A percentile compares a stretch with the other conserved stretches of the same genome.
Conservation (phyloP, 768 basidiomycete genomes). For the Podaxis rugospora region DNA sequence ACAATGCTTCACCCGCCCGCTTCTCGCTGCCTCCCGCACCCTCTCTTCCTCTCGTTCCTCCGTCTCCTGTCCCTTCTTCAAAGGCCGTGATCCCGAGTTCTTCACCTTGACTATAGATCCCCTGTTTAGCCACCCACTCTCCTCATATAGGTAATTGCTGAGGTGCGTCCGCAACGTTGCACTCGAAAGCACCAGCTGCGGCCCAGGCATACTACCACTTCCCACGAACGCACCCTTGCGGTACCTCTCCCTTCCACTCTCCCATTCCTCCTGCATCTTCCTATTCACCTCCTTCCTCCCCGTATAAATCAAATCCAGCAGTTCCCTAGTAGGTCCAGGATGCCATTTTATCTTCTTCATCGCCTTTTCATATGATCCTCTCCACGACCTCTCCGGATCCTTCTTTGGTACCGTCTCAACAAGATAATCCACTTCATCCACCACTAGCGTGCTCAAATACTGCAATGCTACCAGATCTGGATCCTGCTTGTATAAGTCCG, state of each 20-base stretch:
- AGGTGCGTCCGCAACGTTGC: conserved; percentile 62
- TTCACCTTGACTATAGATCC: conserved; percentile 36
- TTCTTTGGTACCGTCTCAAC: conserved; percentile 49
- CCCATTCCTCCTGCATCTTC: conserved; percentile 17
- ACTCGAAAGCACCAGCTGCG: conserved; percentile 66
- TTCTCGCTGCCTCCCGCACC: conserved; percentile 9
- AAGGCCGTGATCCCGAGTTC: conserved; percentile 12
- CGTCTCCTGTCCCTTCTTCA: conserved; percentile 7
- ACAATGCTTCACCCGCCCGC: conserved; percentile 35
- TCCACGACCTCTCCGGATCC: conserved; percentile 32
- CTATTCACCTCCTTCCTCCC: conserved; percentile 26
- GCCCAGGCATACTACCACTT: conserved; percentile 22
- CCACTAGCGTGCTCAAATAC: conserved; percentile 52
- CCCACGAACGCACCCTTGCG: conserved; percentile 14
- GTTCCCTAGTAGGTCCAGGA: conserved; percentile 50
- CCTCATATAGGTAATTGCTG: conserved; percentile 46
- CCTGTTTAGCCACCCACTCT: conserved; percentile 56
- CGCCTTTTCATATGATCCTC: conserved; percentile 30
- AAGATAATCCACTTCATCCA: conserved; percentile 77
- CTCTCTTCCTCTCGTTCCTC: conserved; percentile 10
- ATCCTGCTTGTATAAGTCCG: conserved; percentile 49
- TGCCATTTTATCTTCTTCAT: conserved; percentile 45
- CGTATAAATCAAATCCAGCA: conserved; percentile 56
- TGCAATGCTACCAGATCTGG: conserved; percentile 39
- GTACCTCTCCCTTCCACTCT: background rate